A percentile compares a stretch with the other conserved stretches of the same genome.
These are phyloP conservation scores for Nadsonia fulvescens DNA, from an alignment of 805 yeast genomes.

Conservation along the genomic window DNA sequence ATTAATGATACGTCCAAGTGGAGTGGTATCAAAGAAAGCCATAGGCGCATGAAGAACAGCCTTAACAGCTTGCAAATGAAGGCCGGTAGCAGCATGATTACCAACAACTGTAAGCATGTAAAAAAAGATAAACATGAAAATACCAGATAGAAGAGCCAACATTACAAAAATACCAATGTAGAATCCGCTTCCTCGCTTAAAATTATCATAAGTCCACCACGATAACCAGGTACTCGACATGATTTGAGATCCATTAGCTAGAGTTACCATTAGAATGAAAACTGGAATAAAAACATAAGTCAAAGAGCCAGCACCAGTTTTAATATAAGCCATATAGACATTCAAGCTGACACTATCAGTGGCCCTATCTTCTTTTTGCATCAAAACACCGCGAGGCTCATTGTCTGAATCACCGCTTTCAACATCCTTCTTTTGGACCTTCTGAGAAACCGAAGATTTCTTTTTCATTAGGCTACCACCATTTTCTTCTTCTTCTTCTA, in stretches of 20 bases:
- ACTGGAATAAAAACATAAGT: constrained; percentile 18
- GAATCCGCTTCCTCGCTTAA: too few species aligned
- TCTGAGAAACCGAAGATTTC: constrained; percentile 1
- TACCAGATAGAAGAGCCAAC: constrained; percentile 32
- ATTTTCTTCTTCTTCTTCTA: constrained; percentile 9
- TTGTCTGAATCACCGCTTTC: constrained; percentile 9
- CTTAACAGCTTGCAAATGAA: constrained; percentile 39
- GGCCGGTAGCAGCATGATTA: constrained; percentile 31
- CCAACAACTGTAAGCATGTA: constrained; percentile 21
- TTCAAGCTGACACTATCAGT: constrained; percentile 13
- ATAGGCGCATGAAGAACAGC: constrained; percentile 53
- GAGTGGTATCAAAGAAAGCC: constrained; percentile 61
- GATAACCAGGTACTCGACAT: constrained; percentile 61
- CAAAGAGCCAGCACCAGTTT: constrained; percentile 35
- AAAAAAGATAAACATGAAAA: constrained; percentile 27
- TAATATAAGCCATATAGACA: constrained; percentile 33
- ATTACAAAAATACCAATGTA: constrained; percentile 37
- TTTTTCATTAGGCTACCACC: constrained; percentile 5
- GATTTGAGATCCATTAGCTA: constrained; percentile 33
- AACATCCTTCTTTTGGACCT: constrained; percentile 6
- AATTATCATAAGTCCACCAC: constrained; percentile 38
- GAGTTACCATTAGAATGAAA: constrained; percentile 13
- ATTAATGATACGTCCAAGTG: constrained; percentile 62
- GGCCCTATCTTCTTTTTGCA: constrained; percentile 8
- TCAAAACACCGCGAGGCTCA: constrained; percentile 8